Base-by-base conservation (phyloP, 2,329 filamentous ascomycete species). In the Calonectria pauciramosa region DNA sequence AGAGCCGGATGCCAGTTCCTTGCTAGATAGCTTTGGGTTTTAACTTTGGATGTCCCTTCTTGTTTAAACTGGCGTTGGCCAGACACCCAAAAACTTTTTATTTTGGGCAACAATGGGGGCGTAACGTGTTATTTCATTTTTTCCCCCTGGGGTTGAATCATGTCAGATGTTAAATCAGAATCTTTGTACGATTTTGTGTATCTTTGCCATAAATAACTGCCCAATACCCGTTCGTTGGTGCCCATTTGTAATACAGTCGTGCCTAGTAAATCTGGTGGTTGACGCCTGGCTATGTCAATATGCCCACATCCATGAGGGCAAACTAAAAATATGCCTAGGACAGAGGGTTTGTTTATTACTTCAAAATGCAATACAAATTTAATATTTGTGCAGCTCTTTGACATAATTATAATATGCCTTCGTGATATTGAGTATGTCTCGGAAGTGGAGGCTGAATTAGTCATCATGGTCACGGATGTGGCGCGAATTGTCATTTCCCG, bases 1-100 rank as follows among this genome's bases (percentile, higher is more conserved):
- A 80, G 97, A 99, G 85, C 97, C 97, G n/a, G 96, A 98, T 86
- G 91, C 94, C 34, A 95, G 92, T 83, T 96, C 95, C 73, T 86
- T 99, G 82, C 88, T 99, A 80, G 96, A 99, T 88, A 96, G 91
- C 83, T 99, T 99, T 89, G 96, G 96, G 1, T 97, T 99, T 83
- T 99, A 80, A 38, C 71, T 30, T n/a, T 8, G 20, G 26, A 34
- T 32, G 23, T 9, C n/a, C 13, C 8, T 30, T 51, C 20, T 34
- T 52, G 16, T 20, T 10, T 38, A 11, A n/a, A 28, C 20, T 10
- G n/a, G 26, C 28, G 23, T 52, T 56, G 14, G 32, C 30, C 11
- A 32, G 26, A 41, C 10, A 20, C 18, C 34, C 20, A 23, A 28
- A 26, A 60, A 18, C n/a, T n/a, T n/a, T n/a, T 32, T 59, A 59